These are phyloP conservation scores for Leucosporidium creatinivorum DNA, from an alignment of 768 basidiomycete genomes.

Conservation along the genomic window DNA sequence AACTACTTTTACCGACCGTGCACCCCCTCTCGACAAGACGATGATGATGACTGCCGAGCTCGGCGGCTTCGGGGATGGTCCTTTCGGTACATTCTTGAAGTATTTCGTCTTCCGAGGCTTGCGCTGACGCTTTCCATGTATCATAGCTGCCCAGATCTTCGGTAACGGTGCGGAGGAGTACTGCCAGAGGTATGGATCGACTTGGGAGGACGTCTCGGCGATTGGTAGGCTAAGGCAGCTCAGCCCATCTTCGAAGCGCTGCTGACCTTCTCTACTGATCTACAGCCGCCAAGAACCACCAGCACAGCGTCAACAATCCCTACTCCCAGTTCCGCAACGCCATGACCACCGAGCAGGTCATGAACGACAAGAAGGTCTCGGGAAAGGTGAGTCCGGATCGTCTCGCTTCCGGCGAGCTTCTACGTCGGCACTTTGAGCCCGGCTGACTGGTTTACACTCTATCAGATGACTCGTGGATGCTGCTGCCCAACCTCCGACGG, in stretches of 20 bases:
- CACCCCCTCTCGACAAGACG: constrained; percentile 30
- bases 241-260: too few relatives aligned
- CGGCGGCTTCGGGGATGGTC: constrained; percentile 17
- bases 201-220: constrained; percentile 60
- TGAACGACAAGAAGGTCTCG: constrained; percentile 25
- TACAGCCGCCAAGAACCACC: constrained; percentile 63
- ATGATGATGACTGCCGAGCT: constrained; percentile 22
- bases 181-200: constrained; percentile 63
- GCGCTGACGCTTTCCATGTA: neutral
- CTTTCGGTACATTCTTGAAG: constrained; percentile 10
- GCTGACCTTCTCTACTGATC: neutral
- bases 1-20: constrained; percentile 25
- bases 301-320: constrained; percentile 71
- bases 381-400: constrained; percentile 11
- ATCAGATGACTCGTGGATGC: constrained; percentile 47
- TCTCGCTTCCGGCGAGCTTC: neutral
- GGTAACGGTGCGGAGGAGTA: constrained; percentile 67
- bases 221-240: constrained; percentile 42
- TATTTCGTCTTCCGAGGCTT: neutral
- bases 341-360: constrained; percentile 52
- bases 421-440: neutral
- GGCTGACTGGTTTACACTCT: neutral
- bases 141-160: constrained; percentile 62
- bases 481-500: constrained; percentile 66
- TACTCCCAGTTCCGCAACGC: constrained; percentile 78